Evolutionary conservation across 176 grass and related monocot genomes (phyloP).

Genomic region (Melocanna baccifera): DNA sequence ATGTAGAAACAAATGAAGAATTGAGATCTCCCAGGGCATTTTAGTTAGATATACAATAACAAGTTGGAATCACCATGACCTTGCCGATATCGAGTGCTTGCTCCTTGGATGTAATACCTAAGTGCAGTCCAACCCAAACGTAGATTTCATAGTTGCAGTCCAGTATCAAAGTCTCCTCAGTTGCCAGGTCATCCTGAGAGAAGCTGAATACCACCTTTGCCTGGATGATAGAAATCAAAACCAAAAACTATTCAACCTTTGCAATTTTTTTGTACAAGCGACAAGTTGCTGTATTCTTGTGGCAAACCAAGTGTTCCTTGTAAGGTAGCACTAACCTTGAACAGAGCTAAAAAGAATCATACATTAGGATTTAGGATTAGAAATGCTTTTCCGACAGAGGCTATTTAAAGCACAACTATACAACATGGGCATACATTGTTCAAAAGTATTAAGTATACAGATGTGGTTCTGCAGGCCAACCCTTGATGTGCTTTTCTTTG

Average conservation of each 20-base stretch:
- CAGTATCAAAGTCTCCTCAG: constrained; percentile 77
- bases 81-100: constrained; percentile 57
- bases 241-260: background rate
- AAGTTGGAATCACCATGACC: constrained; percentile 34
- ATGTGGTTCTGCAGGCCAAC: constrained; percentile 56
- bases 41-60: background rate
- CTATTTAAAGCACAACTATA: constrained; percentile 1
- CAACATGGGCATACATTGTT: constrained; percentile 48
- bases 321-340: constrained; percentile 38
- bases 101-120: constrained; percentile 45
- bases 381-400: constrained; percentile 13
- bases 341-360: constrained; percentile 46
- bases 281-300: background rate
- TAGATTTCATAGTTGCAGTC: constrained; percentile 63
- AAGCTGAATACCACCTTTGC: constrained; percentile 86
- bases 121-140: constrained; percentile 69
- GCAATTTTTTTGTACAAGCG: background rate
- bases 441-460: constrained; percentile 58
- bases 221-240: constrained; percentile 37
- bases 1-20: constrained; percentile 7
- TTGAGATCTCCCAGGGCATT: background rate
- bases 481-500: constrained; percentile 51
- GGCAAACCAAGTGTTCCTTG: background rate
- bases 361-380: constrained; percentile 11
- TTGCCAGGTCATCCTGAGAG: constrained; percentile 80